phyloP scores from a whole-genome alignment of 495 filamentous ascomycete genomes.

The Talaromyces liani region DNA sequence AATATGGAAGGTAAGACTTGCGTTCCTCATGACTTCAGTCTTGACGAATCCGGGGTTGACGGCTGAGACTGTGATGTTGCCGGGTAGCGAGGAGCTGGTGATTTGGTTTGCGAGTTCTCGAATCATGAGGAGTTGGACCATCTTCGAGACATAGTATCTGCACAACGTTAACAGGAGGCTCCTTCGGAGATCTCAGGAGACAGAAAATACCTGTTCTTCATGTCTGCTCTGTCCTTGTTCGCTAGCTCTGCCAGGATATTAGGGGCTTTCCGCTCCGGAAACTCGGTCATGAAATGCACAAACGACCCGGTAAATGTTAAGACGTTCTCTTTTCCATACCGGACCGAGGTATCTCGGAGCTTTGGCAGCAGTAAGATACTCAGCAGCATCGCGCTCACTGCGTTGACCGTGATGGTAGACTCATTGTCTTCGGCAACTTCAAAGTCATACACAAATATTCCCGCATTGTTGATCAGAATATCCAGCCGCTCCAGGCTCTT shows the following conservation, averaged over 20 bases:
- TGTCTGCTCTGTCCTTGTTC: conserved; percentile 2
- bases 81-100: conserved; percentile 1
- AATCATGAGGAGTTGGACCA: conserved; percentile 22
- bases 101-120: conserved; percentile 23
- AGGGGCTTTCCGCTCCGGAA: conserved; percentile 20
- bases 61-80: conserved; percentile 14
- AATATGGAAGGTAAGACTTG: background rate
- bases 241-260: conserved; percentile 21
- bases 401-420: conserved; percentile 34
- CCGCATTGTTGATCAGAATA: conserved; percentile 64
- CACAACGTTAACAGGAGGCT: background rate
- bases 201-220: background rate
- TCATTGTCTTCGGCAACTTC: conserved; percentile 26
- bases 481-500: conserved; percentile 47
- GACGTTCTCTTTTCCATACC: conserved; percentile 9
- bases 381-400: conserved; percentile 33
- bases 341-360: conserved; percentile 14
- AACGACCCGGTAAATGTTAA: conserved; percentile 21
- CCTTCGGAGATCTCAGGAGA: no score
- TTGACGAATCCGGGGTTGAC: conserved; percentile 26
- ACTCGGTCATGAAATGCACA: conserved; percentile 24
- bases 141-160: conserved; percentile 28
- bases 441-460: conserved; percentile 38
- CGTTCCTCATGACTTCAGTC: conserved; percentile 22
- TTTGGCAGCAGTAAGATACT: conserved; percentile 13